Percentiles rank a stretch among this genome's conserved stretches.
Evolutionary conservation across 345 rosid genomes (phyloP).

Genomic region (Excoecaria agallocha): DNA sequence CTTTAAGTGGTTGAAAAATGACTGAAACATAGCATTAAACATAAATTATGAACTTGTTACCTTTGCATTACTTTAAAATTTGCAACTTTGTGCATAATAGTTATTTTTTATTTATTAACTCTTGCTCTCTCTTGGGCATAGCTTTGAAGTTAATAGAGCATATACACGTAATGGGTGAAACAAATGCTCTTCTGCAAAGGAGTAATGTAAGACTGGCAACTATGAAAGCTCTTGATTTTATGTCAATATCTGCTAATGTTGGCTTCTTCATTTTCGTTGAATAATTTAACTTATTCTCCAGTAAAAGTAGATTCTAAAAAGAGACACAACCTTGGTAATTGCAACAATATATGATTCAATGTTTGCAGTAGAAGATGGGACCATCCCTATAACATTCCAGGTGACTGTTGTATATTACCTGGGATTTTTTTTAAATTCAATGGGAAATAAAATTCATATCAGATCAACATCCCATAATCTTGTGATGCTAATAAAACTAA

Average conservation of each 20-base stretch:
- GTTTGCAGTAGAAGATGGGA: slow-evolving; percentile 91
- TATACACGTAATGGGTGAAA: slow-evolving; percentile 95
- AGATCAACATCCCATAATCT: not conserved
- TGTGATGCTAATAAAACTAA: not conserved
- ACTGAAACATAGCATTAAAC: not conserved
- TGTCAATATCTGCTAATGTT: not conserved
- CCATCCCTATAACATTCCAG: slow-evolving; percentile 94
- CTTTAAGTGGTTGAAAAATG: not conserved
- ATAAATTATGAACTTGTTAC: not conserved
- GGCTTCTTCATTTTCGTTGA: not conserved
- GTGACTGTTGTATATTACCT: slow-evolving; percentile 20
- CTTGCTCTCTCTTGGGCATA: slow-evolving; percentile 19
- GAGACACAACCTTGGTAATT: slow-evolving; percentile 88
- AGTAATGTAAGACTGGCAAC: slow-evolving; percentile 43
- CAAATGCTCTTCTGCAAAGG: slow-evolving; percentile 87
- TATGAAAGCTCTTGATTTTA: too few species aligned
- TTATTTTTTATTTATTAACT: not conserved
- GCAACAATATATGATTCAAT: slow-evolving; percentile 94
- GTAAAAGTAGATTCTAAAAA: slow-evolving; percentile 56
- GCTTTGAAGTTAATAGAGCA: slow-evolving; percentile 95
- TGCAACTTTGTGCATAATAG: not conserved
- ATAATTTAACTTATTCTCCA: slow-evolving; percentile 3
- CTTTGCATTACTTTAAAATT: not conserved
- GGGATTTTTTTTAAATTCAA: not conserved
- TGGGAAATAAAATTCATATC: not conserved